Evolutionary conservation across 2,329 filamentous ascomycete species (phyloP).

Genomic region (Colletotrichum sojae): DNA sequence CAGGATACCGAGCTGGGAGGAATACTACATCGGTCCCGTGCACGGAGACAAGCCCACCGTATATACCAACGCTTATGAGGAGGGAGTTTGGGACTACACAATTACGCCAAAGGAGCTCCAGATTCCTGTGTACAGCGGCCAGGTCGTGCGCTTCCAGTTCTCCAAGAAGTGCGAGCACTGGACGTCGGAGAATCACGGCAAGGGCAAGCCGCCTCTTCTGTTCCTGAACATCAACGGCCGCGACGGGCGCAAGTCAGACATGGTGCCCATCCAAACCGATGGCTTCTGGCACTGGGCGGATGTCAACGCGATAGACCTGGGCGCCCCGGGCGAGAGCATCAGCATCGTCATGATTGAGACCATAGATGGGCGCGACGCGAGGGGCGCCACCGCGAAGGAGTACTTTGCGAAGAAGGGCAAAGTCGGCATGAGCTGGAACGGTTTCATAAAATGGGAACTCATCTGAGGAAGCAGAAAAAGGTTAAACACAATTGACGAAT

Average conservation of each 20-base stretch:
- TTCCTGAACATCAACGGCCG: constrained; percentile 76
- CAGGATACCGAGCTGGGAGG: constrained; percentile 79
- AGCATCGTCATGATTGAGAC: constrained; percentile 73
- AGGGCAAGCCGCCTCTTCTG: constrained; percentile 77
- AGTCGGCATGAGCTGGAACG: constrained; percentile 61
- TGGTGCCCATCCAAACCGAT: constrained; percentile 81
- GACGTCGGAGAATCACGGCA: constrained; percentile 78
- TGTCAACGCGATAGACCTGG: constrained; percentile 75
- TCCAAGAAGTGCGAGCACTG: constrained; percentile 86
- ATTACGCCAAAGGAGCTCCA: constrained; percentile 73
- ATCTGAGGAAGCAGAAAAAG: constrained; percentile 47
- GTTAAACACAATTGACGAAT: constrained; percentile 16
- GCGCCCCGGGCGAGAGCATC: constrained; percentile 77
- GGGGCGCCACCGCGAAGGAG: constrained; percentile 64
- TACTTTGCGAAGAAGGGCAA: constrained; percentile 60
- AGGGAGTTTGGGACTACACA: constrained; percentile 69
- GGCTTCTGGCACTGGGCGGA: constrained; percentile 88
- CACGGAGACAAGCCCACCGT: constrained; percentile 63
- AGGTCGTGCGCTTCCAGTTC: constrained; percentile 83
- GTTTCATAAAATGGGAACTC: constrained; percentile 65
- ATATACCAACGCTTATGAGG: constrained; percentile 60
- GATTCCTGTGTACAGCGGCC: constrained; percentile 71
- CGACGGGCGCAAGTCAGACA: constrained; percentile 77
- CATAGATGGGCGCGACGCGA: constrained; percentile 61
- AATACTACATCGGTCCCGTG: constrained; percentile 79